These are phyloP conservation scores for Colletotrichum agaves DNA, from an alignment of 2,329 filamentous ascomycete genomes.

Conservation along the genomic window DNA sequence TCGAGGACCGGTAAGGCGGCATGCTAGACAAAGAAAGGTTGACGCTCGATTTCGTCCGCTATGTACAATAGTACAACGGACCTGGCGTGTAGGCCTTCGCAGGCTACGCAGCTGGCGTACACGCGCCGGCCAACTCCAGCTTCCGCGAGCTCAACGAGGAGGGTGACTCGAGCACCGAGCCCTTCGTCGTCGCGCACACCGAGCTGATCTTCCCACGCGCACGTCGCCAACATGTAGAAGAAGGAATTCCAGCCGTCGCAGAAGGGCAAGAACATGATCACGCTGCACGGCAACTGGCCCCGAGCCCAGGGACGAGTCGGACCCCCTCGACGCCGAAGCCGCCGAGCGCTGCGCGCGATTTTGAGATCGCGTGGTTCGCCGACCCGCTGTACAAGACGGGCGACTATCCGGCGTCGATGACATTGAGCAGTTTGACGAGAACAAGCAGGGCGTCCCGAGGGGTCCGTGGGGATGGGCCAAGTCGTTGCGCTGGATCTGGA, in stretches of 20 bases:
- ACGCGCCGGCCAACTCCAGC: slow-evolving; percentile 46
- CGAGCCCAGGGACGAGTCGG: slow-evolving; percentile 51
- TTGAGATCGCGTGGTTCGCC: slow-evolving; percentile 55
- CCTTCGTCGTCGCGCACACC: slow-evolving; percentile 53
- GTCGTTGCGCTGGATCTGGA: slow-evolving; percentile 53
- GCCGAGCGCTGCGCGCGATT: slow-evolving; percentile 53
- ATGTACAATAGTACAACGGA: slow-evolving; percentile 57
- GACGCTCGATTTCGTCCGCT: slow-evolving; percentile 68
- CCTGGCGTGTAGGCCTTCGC: slow-evolving; percentile 48
- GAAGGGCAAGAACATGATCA: slow-evolving; percentile 53
- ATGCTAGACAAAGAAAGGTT: slow-evolving; percentile 71
- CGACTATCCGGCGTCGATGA: slow-evolving; percentile 54
- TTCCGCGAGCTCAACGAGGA: slow-evolving; percentile 45
- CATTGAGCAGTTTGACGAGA: slow-evolving; percentile 48
- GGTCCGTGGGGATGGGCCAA: slow-evolving; percentile 52
- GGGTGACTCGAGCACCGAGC: slow-evolving; percentile 48
- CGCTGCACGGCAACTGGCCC: slow-evolving; percentile 55
- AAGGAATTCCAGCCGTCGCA: slow-evolving; percentile 51
- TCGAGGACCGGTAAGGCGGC: slow-evolving; percentile 70
- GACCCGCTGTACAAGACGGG: slow-evolving; percentile 51
- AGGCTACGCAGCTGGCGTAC: slow-evolving; percentile 49
- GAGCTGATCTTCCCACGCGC: slow-evolving; percentile 52
- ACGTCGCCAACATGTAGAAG: slow-evolving; percentile 51
- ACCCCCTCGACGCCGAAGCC: slow-evolving; percentile 49
- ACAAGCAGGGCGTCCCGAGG: slow-evolving; percentile 46